Evolutionary conservation across 805 yeast genomes (phyloP), one percentile per base, ranked within the genome.

Genomic region (Pichia deserticola): DNA sequence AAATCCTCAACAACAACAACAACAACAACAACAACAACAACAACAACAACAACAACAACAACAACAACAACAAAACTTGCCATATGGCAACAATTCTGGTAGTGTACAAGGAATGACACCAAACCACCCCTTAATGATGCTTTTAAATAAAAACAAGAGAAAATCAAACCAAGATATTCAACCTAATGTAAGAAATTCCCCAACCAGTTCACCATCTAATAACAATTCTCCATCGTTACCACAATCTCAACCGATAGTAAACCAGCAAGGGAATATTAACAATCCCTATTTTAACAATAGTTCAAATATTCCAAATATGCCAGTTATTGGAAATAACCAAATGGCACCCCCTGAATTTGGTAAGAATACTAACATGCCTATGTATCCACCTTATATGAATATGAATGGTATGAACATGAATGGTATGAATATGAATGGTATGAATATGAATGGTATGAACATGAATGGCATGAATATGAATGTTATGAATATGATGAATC

Each of bases 41-140:
- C 49, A 36, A 7, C 41, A 41, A 36, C 49, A 34, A 34, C 34
- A 11, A 15, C 45, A 33, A 45, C 42, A 32, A 27, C 47, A 39
- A 29, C 38, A 37, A 33, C 38, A 30, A 42, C 47, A 42, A 36
- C 51, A 36, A 40, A 32, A 40, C 10, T 27, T 25, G 15, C 42
- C 48, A 36, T 36, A 37, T 38, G 47, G 36, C 7, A 29, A 20
- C 30, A 36, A 13, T 20, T 6, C 35, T 7, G 36, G 37, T 9
- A 12, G 12, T 8, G 29, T 37, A n/a, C 34, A 34, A 12, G 49
- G 49, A 4, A 44, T 49, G 40, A 25, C 46, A 3, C 51, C 56
- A 42, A 51, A 45, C 7, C 56, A 53, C 34, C 56, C 56, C 33
- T 47, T 53, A 15, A 53, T 53, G 56, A 44, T 50, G 40, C 40